A percentile compares a stretch with the other conserved stretches of the same genome.
phyloP scores from a whole-genome alignment of 2,329 filamentous ascomycete species.

The Ceratocystis cubensis region DNA sequence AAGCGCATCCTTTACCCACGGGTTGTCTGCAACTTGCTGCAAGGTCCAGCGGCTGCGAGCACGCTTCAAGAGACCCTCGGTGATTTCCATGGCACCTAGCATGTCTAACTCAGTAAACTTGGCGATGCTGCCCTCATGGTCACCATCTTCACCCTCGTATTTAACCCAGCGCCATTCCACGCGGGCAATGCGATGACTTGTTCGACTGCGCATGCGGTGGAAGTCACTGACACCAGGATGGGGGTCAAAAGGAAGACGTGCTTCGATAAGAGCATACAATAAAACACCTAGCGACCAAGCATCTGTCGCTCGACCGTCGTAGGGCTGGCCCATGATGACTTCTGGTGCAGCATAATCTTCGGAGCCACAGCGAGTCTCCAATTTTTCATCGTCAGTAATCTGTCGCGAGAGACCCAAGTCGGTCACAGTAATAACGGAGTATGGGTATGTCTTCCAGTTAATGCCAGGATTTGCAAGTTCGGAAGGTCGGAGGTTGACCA shows the following conservation, averaged over 20 bases:
- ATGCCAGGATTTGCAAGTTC: conserved; percentile 51
- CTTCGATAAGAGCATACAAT: conserved; percentile 84
- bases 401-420: conserved; percentile 82
- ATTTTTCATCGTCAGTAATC: conserved; percentile 70
- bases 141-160: conserved; percentile 70
- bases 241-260: conserved; percentile 85
- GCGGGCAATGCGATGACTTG: conserved; percentile 85
- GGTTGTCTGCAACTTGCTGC: conserved; percentile 55
- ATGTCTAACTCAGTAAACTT: conserved; percentile 53
- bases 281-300: conserved; percentile 92
- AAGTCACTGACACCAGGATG: conserved; percentile 67
- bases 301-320: conserved; percentile 83
- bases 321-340: conserved; percentile 87
- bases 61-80: conserved; percentile 73
- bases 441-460: conserved; percentile 64
- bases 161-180: conserved; percentile 93
- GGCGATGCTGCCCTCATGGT: conserved; percentile 58
- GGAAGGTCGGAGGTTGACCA: conserved; percentile 66
- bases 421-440: conserved; percentile 76
- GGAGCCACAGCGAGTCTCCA: conserved; percentile 88
- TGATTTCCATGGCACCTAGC: conserved; percentile 64
- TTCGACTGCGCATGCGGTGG: conserved; percentile 63
- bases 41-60: conserved; percentile 66
- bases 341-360: conserved; percentile 97
- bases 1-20: conserved; percentile 69